Base-by-base conservation (phyloP, 2,329 filamentous ascomycete genomes). In the Cladosporium sp. region DNA sequence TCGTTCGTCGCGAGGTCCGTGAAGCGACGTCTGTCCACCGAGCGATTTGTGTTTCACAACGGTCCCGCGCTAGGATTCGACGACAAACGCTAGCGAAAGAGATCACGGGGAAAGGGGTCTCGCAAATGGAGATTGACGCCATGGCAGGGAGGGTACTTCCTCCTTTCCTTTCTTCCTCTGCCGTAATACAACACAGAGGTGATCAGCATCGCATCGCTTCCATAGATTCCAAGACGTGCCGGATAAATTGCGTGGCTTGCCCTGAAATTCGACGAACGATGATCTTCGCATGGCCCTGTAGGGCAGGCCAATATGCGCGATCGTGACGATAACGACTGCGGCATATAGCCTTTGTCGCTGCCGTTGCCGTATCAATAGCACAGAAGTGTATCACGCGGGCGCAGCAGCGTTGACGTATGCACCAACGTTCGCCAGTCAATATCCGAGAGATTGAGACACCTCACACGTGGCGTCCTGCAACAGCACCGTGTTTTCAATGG, bases 71-170 rank as follows among this genome's bases (percentile, higher is more conserved):
- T 52, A 39, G 50, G 50, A 19, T 17, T 40, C 50, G 37, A 52
- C 36, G 15, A 39, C 50, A 28, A 25, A 28, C 50, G 50, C 50
- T 42, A 52, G 22, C 15, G 37, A 36, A n/a, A 40, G 50, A 36
- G 39, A 55, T 55, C 51, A 55, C 39, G 51, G 39, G 51, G 51
- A 36, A 37, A 43, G 25, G 51, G 51, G 51, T 42, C 28, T 55
- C 25, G 51, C n/a, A 47, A 36, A 55, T 55, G 39, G 38, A 28
- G 28, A 42, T 54, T 54, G 37, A 42, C 51, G 20, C 51, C 22
- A 36, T 42, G 50, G 47, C 47, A 42, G 17, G 51, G 43, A 14
- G 6, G 40, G 19, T n/a, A n/a, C n/a, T n/a, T n/a, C n/a, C n/a
- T n/a, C n/a, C 19, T 43, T 20, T 25, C 8, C 12, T 12, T 34